A percentile compares a stretch with the other conserved stretches of the same genome.
Evolutionary conservation across 2,329 filamentous ascomycete species (phyloP).

Genomic region (Zymoseptoria pseudotritici): DNA sequence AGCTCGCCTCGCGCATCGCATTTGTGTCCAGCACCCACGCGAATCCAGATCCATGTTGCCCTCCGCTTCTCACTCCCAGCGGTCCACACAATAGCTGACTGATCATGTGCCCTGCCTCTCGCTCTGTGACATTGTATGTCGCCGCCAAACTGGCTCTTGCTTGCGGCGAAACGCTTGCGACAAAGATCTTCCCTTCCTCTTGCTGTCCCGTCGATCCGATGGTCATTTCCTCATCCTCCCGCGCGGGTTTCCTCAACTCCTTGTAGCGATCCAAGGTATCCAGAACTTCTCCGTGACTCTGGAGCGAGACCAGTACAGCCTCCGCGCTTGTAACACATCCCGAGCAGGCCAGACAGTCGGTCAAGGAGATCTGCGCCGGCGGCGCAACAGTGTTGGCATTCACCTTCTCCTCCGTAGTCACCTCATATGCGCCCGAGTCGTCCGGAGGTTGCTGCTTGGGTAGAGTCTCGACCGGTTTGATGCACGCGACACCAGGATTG

Average conservation of each 20-base stretch:
- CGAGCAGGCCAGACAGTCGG: conserved; percentile 94
- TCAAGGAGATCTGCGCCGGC: conserved; percentile 88
- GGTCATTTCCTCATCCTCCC: conserved; percentile 7
- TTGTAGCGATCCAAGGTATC: conserved; percentile 62
- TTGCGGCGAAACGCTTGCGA: conserved; percentile 90
- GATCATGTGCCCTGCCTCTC: conserved; percentile 73
- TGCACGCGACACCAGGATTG: conserved; percentile 91
- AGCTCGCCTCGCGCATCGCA: conserved; percentile 67
- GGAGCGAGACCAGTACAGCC: conserved; percentile 88
- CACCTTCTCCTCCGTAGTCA: conserved; percentile 82
- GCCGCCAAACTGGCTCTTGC: conserved; percentile 82
- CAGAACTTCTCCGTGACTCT: conserved; percentile 88
- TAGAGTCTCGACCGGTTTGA: conserved; percentile 92
- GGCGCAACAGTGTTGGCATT: conserved; percentile 45
- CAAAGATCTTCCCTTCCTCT: conserved; percentile 64
- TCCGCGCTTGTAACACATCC: conserved; percentile 97
- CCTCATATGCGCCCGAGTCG: conserved; percentile 59
- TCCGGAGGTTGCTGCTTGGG: conserved; percentile 52
- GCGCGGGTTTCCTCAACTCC: conserved; percentile 14
- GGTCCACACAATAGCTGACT: conserved; percentile 67
- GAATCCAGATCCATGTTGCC: conserved; percentile 68
- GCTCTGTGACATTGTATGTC: conserved; percentile 66
- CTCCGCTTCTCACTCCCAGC: conserved; percentile 61
- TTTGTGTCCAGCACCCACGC: conserved; percentile 90
- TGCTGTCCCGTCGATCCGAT: conserved; percentile 4